phyloP scores from a whole-genome alignment of 176 grass and related monocot species.

The Rhynchospora pubera region DNA sequence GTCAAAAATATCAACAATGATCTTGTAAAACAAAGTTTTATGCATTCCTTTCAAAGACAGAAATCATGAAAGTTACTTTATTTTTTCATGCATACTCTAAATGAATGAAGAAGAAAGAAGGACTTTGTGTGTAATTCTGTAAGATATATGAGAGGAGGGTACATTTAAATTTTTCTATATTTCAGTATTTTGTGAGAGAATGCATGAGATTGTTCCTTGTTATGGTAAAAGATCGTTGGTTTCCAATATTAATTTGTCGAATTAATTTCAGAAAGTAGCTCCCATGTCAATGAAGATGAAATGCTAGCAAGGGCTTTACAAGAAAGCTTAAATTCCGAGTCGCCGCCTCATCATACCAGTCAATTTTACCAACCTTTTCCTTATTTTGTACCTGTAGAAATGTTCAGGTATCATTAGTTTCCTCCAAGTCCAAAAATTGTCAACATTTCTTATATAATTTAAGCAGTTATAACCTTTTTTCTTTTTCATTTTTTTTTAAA shows the following conservation, averaged over 20 bases:
- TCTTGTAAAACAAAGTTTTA: neutral
- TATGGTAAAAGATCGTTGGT: neutral
- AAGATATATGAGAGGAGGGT: neutral
- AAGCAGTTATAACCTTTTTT: neutral
- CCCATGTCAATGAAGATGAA: constrained; percentile 83
- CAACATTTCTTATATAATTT: neutral
- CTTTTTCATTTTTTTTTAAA: neutral
- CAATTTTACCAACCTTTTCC: constrained; percentile 18
- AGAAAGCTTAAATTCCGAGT: constrained; percentile 83
- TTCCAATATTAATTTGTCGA: neutral
- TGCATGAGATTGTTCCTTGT: neutral
- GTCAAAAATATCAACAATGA: neutral
- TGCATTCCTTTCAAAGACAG: neutral
- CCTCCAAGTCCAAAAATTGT: constrained; percentile 43
- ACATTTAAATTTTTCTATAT: neutral
- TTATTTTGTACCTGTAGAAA: constrained; percentile 14
- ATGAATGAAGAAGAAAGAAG: neutral
- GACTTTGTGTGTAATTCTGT: neutral
- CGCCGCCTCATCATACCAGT: constrained; percentile 32
- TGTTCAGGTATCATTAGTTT: constrained; percentile 25
- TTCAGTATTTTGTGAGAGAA: neutral
- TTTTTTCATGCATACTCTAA: neutral
- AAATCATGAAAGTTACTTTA: neutral
- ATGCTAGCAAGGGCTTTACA: constrained; percentile 94
- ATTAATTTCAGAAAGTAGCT: constrained; percentile 46